Conservation (phyloP, 129 eudicot species). For the Tagetes patula region DNA sequence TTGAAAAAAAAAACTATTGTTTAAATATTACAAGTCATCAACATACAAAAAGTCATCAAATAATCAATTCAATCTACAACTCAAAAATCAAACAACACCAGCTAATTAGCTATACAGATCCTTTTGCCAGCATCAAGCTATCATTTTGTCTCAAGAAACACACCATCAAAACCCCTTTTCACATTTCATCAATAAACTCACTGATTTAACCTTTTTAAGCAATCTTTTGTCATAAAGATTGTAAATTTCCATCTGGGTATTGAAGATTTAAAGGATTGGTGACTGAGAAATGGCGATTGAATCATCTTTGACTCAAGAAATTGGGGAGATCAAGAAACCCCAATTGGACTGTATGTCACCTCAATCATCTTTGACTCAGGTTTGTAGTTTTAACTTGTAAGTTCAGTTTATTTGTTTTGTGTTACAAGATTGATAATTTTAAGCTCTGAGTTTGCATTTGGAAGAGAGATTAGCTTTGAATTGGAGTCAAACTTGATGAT, state of each 20-base stretch:
- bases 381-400: neutral
- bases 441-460: neutral
- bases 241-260: conserved; percentile 30
- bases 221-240: conserved; percentile 12
- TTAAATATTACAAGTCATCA: neutral
- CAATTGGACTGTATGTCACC: conserved; percentile 26
- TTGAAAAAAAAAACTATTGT: no score
- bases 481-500: conserved; percentile 16
- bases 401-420: conserved; percentile 12
- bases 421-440: neutral
- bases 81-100: conserved; percentile 11
- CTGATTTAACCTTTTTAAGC: conserved; percentile 8
- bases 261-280: conserved; percentile 8
- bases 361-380: conserved; percentile 32
- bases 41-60: conserved; percentile 14
- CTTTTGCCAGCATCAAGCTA: conserved; percentile 27
- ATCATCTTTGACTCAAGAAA: conserved; percentile 32
- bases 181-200: neutral
- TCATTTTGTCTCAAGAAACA: conserved; percentile 24
- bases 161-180: conserved; percentile 22
- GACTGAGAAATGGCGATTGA: conserved; percentile 23
- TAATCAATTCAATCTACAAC: conserved; percentile 23
- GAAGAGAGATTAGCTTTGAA: neutral
- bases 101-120: conserved; percentile 26
- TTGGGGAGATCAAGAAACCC: conserved; percentile 29